phyloP scores from a whole-genome alignment of 139 green algal species.

The Coelastrella sp. region DNA sequence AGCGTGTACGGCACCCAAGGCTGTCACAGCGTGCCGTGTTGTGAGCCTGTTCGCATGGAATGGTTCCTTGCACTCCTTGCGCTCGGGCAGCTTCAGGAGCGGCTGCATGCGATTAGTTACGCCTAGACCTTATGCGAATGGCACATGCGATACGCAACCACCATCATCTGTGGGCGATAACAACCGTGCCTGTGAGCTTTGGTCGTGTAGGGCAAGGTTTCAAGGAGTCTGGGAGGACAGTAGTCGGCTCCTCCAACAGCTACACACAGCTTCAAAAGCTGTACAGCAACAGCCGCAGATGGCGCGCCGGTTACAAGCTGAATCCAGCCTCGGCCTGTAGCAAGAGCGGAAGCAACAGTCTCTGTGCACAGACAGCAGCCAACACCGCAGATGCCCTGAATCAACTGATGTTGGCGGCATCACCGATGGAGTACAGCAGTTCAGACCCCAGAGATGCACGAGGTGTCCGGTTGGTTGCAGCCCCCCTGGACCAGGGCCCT shows the following conservation, averaged over 20 bases:
- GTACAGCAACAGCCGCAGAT: background rate
- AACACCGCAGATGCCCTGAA: background rate
- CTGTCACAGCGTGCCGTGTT: too few species aligned
- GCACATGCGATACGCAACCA: too few species aligned
- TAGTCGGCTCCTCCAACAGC: background rate
- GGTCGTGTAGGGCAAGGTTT: background rate
- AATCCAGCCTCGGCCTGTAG: background rate
- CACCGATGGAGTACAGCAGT: conserved; percentile 2
- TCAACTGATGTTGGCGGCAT: conserved; percentile 10
- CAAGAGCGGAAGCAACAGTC: background rate
- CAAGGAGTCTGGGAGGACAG: background rate
- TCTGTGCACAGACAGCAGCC: background rate
- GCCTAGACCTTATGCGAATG: too few species aligned
- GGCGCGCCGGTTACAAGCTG: background rate
- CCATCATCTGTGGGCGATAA: too few species aligned
- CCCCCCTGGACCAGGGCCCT: background rate
- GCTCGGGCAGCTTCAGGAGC: too few species aligned
- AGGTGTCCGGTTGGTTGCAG: background rate
- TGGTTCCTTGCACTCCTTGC: too few species aligned
- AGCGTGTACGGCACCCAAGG: too few species aligned
- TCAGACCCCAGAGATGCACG: background rate
- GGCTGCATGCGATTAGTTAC: too few species aligned
- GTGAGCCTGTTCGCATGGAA: too few species aligned
- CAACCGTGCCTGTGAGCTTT: too few species aligned
- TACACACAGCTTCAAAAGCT: background rate